phyloP scores from a whole-genome alignment of 257 asterid species.

The Capsicum chinense region DNA sequence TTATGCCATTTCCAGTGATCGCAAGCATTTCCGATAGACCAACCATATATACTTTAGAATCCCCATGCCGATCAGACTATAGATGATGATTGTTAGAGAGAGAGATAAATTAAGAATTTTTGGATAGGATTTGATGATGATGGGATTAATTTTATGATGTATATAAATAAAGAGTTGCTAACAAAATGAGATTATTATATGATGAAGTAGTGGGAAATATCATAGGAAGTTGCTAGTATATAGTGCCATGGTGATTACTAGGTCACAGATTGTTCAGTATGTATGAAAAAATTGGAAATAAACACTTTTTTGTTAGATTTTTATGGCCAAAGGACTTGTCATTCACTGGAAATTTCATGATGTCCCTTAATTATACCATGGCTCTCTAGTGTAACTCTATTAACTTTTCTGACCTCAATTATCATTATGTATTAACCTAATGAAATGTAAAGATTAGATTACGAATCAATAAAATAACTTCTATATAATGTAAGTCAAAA shows the following conservation, averaged over 20 bases:
- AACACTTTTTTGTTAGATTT: not conserved
- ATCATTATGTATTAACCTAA: too few species aligned
- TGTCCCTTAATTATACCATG: not conserved
- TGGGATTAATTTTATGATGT: not conserved
- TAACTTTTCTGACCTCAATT: not conserved
- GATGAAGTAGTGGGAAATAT: not conserved
- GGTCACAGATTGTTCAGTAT: not conserved
- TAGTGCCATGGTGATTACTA: not conserved
- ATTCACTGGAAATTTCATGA: not conserved
- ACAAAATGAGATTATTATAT: not conserved
- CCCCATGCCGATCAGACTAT: not conserved
- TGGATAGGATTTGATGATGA: not conserved
- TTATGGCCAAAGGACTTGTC: too few species aligned
- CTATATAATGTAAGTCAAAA: too few species aligned
- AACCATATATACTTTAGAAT: not conserved
- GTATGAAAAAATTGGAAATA: not conserved
- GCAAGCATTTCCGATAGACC: slow-evolving; percentile 25
- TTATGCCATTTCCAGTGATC: not conserved
- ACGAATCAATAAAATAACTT: not conserved
- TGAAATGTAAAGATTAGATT: too few species aligned
- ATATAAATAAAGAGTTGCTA: not conserved
- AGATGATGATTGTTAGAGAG: not conserved
- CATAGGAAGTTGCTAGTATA: not conserved
- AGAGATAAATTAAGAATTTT: not conserved
- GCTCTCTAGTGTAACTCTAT: not conserved